These are phyloP conservation scores for Saprolegnia parasitica DNA, from an alignment of 352 stramenopile genomes.

Conservation along the genomic window DNA sequence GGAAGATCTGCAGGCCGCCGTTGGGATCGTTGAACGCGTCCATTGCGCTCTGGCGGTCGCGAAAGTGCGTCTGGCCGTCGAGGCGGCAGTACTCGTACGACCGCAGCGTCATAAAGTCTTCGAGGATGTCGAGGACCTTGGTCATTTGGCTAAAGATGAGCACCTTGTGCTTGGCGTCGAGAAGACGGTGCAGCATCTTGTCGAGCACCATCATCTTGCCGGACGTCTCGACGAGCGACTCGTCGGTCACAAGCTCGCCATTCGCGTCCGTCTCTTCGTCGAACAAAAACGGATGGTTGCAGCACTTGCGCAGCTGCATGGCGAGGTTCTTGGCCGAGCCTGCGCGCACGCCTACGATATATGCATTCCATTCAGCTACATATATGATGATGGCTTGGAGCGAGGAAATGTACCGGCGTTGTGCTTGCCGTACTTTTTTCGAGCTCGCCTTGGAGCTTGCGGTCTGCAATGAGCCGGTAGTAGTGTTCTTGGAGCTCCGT, in stretches of 20 bases:
- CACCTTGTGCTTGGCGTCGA: conserved; percentile 52
- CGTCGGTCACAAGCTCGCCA: conserved; percentile 38
- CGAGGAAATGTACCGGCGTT: conserved; percentile 29
- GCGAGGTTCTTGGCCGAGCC: conserved; percentile 63
- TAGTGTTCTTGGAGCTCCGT: conserved; percentile 92
- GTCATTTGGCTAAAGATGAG: conserved; percentile 83
- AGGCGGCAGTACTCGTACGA: conserved; percentile 94
- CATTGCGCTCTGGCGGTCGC: conserved; percentile 93
- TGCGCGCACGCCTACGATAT: conserved; percentile 45
- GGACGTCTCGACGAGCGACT: conserved; percentile 34
- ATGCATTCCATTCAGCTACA: too few species aligned
- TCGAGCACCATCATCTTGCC: conserved; percentile 93
- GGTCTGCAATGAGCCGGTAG: conserved; percentile 90
- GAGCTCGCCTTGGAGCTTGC: conserved; percentile 83
- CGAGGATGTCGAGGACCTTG: conserved; percentile 94
- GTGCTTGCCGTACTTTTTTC: conserved; percentile 69
- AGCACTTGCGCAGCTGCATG: conserved; percentile 86
- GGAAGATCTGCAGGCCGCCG: conserved; percentile 62
- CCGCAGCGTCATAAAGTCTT: conserved; percentile 90
- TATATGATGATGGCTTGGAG: neutral
- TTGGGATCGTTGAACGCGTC: conserved; percentile 86
- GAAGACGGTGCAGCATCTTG: conserved; percentile 82
- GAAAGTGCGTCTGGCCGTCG: conserved; percentile 92
- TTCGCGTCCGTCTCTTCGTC: conserved; percentile 30
- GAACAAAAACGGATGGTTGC: conserved; percentile 94